phyloP scores from a whole-genome alignment of 345 rosid genomes.

The Draba incana region DNA sequence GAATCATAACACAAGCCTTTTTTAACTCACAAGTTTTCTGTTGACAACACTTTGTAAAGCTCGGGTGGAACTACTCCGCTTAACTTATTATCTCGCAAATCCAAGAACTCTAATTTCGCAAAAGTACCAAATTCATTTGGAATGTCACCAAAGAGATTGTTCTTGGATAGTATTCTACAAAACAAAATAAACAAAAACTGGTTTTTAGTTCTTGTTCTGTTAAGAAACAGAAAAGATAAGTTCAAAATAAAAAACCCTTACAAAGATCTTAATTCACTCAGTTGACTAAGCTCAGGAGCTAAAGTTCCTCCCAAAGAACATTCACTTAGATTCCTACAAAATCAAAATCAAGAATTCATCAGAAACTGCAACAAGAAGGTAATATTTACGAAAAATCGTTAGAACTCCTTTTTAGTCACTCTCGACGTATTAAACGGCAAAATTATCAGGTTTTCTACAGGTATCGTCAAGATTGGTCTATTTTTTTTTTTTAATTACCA shows the following conservation, averaged over 20 bases:
- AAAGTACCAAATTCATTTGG: constrained; percentile 73
- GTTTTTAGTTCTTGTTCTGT: constrained; percentile 3
- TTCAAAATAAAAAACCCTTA: constrained; percentile 43
- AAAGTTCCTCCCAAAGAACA: constrained; percentile 71
- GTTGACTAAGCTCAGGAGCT: constrained; percentile 73
- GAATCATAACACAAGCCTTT: neutral
- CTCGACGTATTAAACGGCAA: no score
- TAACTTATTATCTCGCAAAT: constrained; percentile 70
- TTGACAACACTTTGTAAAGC: constrained; percentile 49
- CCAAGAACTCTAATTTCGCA: constrained; percentile 58
- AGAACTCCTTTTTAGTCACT: no score
- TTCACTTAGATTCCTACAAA: constrained; percentile 63
- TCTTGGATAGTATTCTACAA: constrained; percentile 57
- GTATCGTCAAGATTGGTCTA: no score
- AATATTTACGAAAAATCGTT: no score
- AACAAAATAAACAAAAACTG: constrained; percentile 12
- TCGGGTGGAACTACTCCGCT: constrained; percentile 70
- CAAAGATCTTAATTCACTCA: constrained; percentile 69
- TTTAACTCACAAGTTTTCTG: constrained; percentile 69
- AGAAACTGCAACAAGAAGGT: neutral
- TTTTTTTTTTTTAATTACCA: no score
- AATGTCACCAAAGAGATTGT: constrained; percentile 63
- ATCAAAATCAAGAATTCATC: neutral
- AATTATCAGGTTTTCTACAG: no score
- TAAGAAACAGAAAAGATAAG: constrained; percentile 18